These are phyloP conservation scores for Arthroderma sp. DNA, from an alignment of 2,329 filamentous ascomycete species.

Conservation along the genomic window DNA sequence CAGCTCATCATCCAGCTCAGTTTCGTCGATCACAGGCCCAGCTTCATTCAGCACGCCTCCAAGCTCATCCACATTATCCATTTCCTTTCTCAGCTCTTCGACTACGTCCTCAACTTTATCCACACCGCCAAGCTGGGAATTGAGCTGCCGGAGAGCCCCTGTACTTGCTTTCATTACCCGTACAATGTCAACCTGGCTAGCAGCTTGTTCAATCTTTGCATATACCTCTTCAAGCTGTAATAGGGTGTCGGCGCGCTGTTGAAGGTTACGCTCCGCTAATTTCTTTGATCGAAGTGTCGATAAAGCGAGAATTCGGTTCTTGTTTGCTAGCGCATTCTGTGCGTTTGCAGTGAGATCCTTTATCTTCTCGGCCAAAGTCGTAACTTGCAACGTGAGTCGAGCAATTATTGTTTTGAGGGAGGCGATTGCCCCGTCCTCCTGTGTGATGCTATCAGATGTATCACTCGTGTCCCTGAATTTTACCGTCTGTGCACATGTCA, in stretches of 20 bases:
- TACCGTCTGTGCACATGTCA: constrained; percentile 46
- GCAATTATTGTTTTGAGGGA: constrained; percentile 62
- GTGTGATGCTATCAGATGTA: constrained; percentile 46
- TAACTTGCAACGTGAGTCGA: constrained; percentile 54
- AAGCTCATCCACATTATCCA: constrained; percentile 72
- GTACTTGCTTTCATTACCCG: constrained; percentile 70
- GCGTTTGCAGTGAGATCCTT: constrained; percentile 44
- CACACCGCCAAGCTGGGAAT: constrained; percentile 63
- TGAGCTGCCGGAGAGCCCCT: constrained; percentile 58
- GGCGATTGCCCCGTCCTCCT: constrained; percentile 71
- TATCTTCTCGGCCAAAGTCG: constrained; percentile 48
- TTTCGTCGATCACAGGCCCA: constrained; percentile 54
- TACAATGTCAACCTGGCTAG: constrained; percentile 72
- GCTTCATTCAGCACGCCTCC: constrained; percentile 61
- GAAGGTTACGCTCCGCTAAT: constrained; percentile 60
- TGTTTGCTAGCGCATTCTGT: constrained; percentile 56
- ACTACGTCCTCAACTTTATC: constrained; percentile 66
- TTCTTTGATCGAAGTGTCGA: constrained; percentile 75
- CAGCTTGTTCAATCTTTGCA: constrained; percentile 70
- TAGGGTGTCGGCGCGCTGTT: constrained; percentile 59
- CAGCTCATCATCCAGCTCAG: constrained; percentile 77
- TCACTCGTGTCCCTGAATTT: constrained; percentile 54
- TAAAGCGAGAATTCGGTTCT: constrained; percentile 64
- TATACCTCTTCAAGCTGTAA: constrained; percentile 74
- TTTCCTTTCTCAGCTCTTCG: constrained; percentile 64